These are phyloP conservation scores for Nitzschia sp. DNA, from an alignment of 108 stramenopile genomes.

Conservation along the genomic window DNA sequence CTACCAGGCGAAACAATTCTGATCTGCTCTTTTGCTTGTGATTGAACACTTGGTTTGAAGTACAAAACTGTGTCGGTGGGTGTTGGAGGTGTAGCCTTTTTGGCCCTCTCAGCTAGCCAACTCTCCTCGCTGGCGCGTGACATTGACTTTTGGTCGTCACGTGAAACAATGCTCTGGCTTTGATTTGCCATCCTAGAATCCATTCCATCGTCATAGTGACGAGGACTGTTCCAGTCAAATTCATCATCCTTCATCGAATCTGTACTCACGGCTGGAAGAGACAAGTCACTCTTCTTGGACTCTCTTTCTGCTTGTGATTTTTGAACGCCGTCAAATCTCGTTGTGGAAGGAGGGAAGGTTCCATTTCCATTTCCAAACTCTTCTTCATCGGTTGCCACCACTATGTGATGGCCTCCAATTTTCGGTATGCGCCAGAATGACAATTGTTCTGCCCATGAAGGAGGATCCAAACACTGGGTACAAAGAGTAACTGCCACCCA, in stretches of 20 bases:
- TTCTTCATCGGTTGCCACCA: neutral
- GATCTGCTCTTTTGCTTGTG: constrained; percentile 1
- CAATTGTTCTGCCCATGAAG: constrained; percentile 25
- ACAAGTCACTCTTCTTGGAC: constrained; percentile 1
- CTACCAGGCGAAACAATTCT: neutral
- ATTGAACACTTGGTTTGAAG: constrained; percentile 2
- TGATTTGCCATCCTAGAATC: neutral
- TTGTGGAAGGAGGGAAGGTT: neutral
- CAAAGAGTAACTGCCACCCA: constrained; percentile 31
- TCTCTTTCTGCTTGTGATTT: neutral
- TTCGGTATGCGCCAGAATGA: constrained; percentile 30
- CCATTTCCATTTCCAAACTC: neutral
- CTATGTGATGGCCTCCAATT: neutral
- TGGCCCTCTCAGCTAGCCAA: neutral
- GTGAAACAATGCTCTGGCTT: neutral
- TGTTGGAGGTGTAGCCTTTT: neutral
- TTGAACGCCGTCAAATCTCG: constrained; percentile 2
- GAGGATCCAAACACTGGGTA: constrained; percentile 42
- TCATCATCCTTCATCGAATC: constrained; percentile 25
- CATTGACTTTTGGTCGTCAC: too few relatives aligned
- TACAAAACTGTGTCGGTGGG: neutral
- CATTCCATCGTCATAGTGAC: neutral
- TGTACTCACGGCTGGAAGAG: constrained; percentile 17
- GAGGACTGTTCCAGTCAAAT: neutral
- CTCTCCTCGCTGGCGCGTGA: too few relatives aligned